Evolutionary conservation across 805 yeast species (phyloP), one percentile per base, ranked within the genome.

Genomic region (Ogataea nitratoaversa): DNA sequence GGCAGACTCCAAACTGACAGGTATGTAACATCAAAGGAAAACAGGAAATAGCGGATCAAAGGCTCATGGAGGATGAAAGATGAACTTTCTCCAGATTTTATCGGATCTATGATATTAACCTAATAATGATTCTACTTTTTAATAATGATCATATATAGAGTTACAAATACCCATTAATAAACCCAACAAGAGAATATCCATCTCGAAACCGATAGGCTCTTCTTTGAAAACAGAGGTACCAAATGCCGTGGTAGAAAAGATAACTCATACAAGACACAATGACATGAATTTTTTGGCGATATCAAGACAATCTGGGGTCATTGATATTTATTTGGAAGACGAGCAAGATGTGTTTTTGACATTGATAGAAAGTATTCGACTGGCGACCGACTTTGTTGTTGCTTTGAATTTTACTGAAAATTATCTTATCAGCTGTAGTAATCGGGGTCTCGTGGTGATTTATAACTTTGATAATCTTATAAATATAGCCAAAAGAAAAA

Each of bases 381-480:
- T 44, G 27, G 35, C 39, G 1, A 38, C 50, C 16, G 59, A 54
- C 38, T 53, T 40, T 32, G 23, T 54, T 8, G 50, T 52, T n/a
- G 43, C 56, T 7, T 38, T 54, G 12, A 41, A 43, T 20, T 50
- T 37, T 24, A 39, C 36, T n/a, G 42, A 47, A 18, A 47, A 37
- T 19, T 44, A 40, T 29, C 36, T 54, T 11, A 43, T 47, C 23
- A 41, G 54, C 30, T 54, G 59, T 44, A 48, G 54, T 27, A 54
- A 53, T 33, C 31, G 59, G 5, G 59, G 59, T 5, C 42, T 53
- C 19, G 39, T 54, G 8, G 37, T 52, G 2, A 44, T 54, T 5
- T 43, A 53, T 37, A 43, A 53, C 36, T 32, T 54, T n/a, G 29
- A 34, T 19, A 39, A 33, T n/a, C 24, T 50, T 19, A 12, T 42